phyloP scores from a whole-genome alignment of 441 rosid genomes.

The Aquilaria agallochum region DNA sequence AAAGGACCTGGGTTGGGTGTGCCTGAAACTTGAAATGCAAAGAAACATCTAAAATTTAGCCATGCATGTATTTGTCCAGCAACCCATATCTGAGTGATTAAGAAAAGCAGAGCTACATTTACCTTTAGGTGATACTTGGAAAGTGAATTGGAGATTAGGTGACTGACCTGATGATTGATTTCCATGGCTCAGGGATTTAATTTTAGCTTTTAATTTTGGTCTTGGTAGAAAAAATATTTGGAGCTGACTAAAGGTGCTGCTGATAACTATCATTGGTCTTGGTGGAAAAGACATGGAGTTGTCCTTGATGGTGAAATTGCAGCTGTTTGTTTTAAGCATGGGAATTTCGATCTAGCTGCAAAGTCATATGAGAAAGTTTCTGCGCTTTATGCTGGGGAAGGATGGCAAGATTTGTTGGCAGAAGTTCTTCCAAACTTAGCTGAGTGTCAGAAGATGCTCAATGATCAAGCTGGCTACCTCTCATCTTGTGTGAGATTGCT shows the following conservation, averaged over 20 bases:
- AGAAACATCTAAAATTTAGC: too few relatives aligned
- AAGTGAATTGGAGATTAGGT: too few relatives aligned
- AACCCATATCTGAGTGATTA: too few relatives aligned
- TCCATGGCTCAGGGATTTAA: neutral
- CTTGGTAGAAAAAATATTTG: constrained; percentile 82
- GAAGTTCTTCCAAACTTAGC: constrained; percentile 94
- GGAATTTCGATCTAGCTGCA: constrained; percentile 93
- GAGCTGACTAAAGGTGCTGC: constrained; percentile 97
- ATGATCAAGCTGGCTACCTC: constrained; percentile 95
- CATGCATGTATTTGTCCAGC: too few relatives aligned
- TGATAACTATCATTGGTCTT: constrained; percentile 88
- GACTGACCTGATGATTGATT: too few relatives aligned
- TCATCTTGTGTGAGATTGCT: constrained; percentile 93
- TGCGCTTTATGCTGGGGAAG: constrained; percentile 95
- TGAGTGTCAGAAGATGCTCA: constrained; percentile 90
- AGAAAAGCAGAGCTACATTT: too few relatives aligned
- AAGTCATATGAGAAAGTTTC: constrained; percentile 98
- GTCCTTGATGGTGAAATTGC: constrained; percentile 99
- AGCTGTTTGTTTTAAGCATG: constrained; percentile 87
- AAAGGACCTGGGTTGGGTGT: too few relatives aligned
- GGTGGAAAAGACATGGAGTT: constrained; percentile 99
- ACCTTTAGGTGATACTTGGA: too few relatives aligned
- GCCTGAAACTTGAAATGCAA: too few relatives aligned
- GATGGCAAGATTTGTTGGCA: constrained; percentile 97
- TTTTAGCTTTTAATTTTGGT: constrained; percentile 18